Evolutionary conservation across 2,329 filamentous ascomycete genomes (phyloP), one percentile per base, ranked within the genome.

Genomic region (Penicillium paneum): DNA sequence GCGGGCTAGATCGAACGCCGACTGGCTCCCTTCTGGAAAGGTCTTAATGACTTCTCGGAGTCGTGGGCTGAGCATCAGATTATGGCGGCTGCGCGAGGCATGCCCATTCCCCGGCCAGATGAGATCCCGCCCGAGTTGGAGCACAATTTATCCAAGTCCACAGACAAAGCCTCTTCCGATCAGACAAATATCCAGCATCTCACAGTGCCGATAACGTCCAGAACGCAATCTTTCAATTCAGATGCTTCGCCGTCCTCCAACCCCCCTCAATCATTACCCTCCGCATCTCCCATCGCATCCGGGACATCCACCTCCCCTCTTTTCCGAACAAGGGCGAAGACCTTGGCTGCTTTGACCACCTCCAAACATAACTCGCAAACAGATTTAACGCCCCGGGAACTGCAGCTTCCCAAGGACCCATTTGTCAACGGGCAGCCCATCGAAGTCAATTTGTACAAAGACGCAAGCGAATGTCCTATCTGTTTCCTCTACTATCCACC

Each of bases 401-500:
- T 92, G n/a, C 79, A 85, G 55, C 78, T 97, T 3, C 88, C 91
- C 0, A 81, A 86, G 57, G 91, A 97, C 63, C 89, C 90, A 0
- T 93, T 89, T 65, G 89, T 97, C 41, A 96, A 97, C 64, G 93
- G 94, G n/a, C 91, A 96, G 64, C 89, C 89, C 0, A 80, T 97
- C 42, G 94, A 97, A 73, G 93, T 92, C 1, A 93, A 90, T 61
- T 78, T 99, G 1, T 99, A 99, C 79, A 96, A 96, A 71, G 86
- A 96, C 62, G 88, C 91, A 3, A 77, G 79, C 7, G 94, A 99
- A 70, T 99, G 94, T 66, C 93, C 94, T 5, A 96, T 99, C 58
- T 99, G 94, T 77, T 96, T 97, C 71, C 79, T 97, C 49, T 95
- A 91, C 64, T 99, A 97, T 63, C 94, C 94, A 0, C 91, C 91